Evolutionary conservation across 2,329 filamentous ascomycete species (phyloP).

Genomic region (Penicillium oxalicum): DNA sequence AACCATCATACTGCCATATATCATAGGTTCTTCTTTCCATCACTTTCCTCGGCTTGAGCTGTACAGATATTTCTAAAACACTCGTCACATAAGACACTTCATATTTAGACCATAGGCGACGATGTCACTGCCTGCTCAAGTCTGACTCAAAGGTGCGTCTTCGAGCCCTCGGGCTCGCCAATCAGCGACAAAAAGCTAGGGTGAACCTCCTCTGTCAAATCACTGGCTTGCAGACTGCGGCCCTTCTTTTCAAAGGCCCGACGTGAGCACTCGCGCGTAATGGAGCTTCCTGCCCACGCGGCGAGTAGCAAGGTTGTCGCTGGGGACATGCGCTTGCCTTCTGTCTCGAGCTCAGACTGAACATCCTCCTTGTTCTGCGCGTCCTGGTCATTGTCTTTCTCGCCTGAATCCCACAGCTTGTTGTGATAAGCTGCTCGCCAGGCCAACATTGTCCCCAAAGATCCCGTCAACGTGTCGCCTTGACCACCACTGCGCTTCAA

Average conservation of each 20-base stretch:
- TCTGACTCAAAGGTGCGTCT: constrained; percentile 19
- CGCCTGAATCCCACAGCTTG: constrained; percentile 61
- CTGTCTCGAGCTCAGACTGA: constrained; percentile 38
- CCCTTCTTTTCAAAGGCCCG: constrained; percentile 81
- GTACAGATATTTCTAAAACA: no score
- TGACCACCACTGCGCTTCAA: constrained; percentile 89
- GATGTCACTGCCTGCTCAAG: no score
- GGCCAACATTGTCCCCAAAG: constrained; percentile 77
- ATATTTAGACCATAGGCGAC: no score
- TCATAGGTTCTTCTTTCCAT: no score
- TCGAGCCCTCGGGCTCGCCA: constrained; percentile 57
- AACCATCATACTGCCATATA: no score
- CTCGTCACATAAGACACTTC: no score
- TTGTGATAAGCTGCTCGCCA: constrained; percentile 87
- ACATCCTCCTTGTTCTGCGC: constrained; percentile 38
- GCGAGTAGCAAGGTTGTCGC: constrained; percentile 63
- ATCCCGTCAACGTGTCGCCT: constrained; percentile 89
- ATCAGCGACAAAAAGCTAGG: constrained; percentile 72
- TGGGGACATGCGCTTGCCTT: constrained; percentile 51
- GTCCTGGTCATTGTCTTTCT: constrained; percentile 27
- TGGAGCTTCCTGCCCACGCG: constrained; percentile 77
- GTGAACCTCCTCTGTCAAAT: constrained; percentile 87
- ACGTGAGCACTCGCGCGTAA: constrained; percentile 86
- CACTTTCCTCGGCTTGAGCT: no score
- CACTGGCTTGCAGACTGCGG: constrained; percentile 82